These are phyloP conservation scores for Lophium mytilinum DNA, from an alignment of 495 filamentous ascomycete species.

Conservation along the genomic window DNA sequence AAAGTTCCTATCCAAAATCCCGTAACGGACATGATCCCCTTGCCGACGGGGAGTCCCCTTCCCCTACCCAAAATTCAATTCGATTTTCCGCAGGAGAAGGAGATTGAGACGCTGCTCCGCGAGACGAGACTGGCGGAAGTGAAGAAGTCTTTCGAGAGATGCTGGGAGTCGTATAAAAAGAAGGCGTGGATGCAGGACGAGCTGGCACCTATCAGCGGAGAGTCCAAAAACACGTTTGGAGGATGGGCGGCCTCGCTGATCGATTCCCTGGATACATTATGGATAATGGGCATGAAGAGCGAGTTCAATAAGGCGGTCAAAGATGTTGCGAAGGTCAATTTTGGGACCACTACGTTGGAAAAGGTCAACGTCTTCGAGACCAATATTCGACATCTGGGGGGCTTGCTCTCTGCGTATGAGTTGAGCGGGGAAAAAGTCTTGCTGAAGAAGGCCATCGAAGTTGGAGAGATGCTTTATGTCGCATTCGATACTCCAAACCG, in stretches of 20 bases:
- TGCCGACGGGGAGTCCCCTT: constrained; percentile 16
- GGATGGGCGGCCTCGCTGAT: constrained; percentile 57
- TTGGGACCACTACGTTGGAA: constrained; percentile 32
- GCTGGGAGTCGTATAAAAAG: constrained; percentile 31
- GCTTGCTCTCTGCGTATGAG: constrained; percentile 34
- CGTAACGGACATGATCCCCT: constrained; percentile 9
- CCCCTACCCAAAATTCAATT: constrained; percentile 26
- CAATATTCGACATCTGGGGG: constrained; percentile 35
- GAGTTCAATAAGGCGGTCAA: constrained; percentile 53
- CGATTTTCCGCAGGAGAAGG: constrained; percentile 25
- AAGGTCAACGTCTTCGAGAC: constrained; percentile 38
- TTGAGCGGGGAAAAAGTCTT: constrained; percentile 31
- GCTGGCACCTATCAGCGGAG: constrained; percentile 32
- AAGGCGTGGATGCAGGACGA: constrained; percentile 36
- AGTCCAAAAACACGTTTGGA: constrained; percentile 44
- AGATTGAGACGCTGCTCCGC: constrained; percentile 12
- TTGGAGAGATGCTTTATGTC: constrained; percentile 34
- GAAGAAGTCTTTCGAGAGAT: constrained; percentile 27
- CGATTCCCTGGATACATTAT: constrained; percentile 55
- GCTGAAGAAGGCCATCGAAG: constrained; percentile 31
- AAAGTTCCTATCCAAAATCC: constrained; percentile 16
- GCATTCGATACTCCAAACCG: constrained; percentile 38
- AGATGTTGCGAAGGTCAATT: constrained; percentile 48
- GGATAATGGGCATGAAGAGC: constrained; percentile 54
- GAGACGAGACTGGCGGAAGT: constrained; percentile 25